Percentiles rank a stretch among this genome's conserved stretches.
These are phyloP conservation scores for Allantophomopsis cytisporea DNA, from an alignment of 2,329 filamentous ascomycete species.

Conservation along the genomic window DNA sequence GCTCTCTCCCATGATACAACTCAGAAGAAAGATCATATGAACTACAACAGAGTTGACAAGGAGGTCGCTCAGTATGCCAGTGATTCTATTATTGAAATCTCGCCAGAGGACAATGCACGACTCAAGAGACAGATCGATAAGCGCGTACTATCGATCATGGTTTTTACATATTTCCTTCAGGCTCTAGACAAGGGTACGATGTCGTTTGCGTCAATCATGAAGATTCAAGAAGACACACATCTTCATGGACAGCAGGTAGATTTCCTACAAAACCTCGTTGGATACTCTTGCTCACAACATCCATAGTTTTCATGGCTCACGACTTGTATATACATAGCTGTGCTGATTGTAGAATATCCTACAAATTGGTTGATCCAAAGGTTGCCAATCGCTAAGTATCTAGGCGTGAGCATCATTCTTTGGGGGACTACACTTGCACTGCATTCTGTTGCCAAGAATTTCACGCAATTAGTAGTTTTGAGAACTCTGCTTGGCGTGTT, in stretches of 20 bases:
- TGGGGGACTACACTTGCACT: slow-evolving; percentile 45
- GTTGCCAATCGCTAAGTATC: slow-evolving; percentile 47
- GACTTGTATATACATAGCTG: slow-evolving; percentile 59
- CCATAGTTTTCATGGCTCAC: slow-evolving; percentile 56
- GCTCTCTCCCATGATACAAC: slow-evolving; percentile 25
- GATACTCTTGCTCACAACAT: slow-evolving; percentile 2
- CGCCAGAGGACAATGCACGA: slow-evolving; percentile 42
- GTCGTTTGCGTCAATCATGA: slow-evolving; percentile 50
- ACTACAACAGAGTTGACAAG: slow-evolving; percentile 49
- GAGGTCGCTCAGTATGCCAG: slow-evolving; percentile 60
- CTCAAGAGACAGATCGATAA: slow-evolving; percentile 53
- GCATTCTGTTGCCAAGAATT: slow-evolving; percentile 48
- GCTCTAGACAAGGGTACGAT: slow-evolving; percentile 56
- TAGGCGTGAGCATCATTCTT: slow-evolving; percentile 39
- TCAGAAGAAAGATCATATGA: slow-evolving; percentile 34
- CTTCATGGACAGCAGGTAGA: slow-evolving; percentile 11
- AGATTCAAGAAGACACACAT: slow-evolving; percentile 27
- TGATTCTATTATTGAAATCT: slow-evolving; percentile 39
- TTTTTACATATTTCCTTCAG: slow-evolving; percentile 61
- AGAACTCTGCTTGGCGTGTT: slow-evolving; percentile 56
- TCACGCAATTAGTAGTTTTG: slow-evolving; percentile 43
- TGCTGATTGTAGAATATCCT: slow-evolving; percentile 5
- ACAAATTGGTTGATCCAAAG: slow-evolving; percentile 23
- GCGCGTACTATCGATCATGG: slow-evolving; percentile 57
- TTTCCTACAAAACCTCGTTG: not conserved